Evolutionary conservation across 2,329 filamentous ascomycete genomes (phyloP).

Genomic region (Lasiodiplodia gonubiensis): DNA sequence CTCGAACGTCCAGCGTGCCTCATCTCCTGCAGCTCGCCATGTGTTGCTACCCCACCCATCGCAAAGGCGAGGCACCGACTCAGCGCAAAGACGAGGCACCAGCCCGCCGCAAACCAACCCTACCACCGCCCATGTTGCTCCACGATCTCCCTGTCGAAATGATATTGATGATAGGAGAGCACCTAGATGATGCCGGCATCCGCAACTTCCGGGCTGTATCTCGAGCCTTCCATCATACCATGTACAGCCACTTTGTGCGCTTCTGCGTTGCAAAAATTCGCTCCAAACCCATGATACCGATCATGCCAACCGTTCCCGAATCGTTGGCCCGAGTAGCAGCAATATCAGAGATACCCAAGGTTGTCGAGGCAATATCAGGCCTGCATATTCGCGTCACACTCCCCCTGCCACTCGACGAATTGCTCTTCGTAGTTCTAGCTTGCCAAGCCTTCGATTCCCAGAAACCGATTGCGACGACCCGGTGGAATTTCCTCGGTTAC

Average conservation of each 20-base stretch:
- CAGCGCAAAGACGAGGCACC: too few species aligned
- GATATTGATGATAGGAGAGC: background rate
- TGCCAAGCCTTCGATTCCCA: background rate
- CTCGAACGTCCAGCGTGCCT: background rate
- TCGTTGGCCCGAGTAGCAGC: background rate
- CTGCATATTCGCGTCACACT: background rate
- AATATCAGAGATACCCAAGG: background rate
- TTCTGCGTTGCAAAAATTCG: background rate
- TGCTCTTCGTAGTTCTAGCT: background rate
- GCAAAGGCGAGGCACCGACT: background rate
- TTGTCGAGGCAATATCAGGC: background rate
- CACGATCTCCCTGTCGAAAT: background rate
- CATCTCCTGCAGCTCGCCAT: background rate
- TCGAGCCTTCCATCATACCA: background rate
- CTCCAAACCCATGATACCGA: background rate
- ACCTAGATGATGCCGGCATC: background rate
- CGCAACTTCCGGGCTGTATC: background rate
- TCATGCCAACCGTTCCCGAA: background rate
- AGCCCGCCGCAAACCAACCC: too few species aligned
- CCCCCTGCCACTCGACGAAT: background rate
- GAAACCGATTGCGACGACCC: too few species aligned
- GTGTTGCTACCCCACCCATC: too few species aligned
- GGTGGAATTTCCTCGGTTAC: too few species aligned
- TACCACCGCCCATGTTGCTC: background rate
- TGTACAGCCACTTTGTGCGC: background rate